A percentile compares a stretch with the other conserved stretches of the same genome.
These are phyloP conservation scores for Hanseniaspora clermontiae DNA, from an alignment of 805 yeast species.

Conservation along the genomic window DNA sequence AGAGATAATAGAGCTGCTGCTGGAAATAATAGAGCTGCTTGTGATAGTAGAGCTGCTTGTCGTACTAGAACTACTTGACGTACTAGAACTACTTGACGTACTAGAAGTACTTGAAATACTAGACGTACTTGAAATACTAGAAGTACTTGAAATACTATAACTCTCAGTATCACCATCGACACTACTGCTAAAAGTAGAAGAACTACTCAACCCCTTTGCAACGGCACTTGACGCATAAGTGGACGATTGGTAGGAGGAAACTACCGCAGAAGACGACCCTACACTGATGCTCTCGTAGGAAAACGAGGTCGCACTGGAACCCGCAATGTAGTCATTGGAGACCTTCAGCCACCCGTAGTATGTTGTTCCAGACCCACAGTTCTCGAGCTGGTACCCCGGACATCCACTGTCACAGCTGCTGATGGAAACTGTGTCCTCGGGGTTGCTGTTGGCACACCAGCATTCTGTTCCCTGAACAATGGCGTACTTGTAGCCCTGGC, in stretches of 20 bases:
- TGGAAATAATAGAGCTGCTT: neutral
- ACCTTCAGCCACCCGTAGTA: constrained; percentile 21
- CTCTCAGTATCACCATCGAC: neutral
- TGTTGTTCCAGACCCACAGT: constrained; percentile 19
- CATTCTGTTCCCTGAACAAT: constrained; percentile 21
- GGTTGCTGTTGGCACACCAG: constrained; percentile 22
- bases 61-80: constrained; percentile 11
- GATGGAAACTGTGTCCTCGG: constrained; percentile 16
- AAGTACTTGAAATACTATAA: constrained; percentile 10
- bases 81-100: constrained; percentile 5
- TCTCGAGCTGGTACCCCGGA: constrained; percentile 23
- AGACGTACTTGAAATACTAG: constrained; percentile 8
- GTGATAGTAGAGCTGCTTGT: neutral
- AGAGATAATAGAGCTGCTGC: no score
- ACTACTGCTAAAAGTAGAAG: constrained; percentile 5
- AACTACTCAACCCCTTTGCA: neutral
- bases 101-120: constrained; percentile 13
- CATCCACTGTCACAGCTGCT: constrained; percentile 19
- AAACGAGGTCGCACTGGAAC: constrained; percentile 1
- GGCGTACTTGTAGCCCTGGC: constrained; percentile 21
- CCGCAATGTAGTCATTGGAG: constrained; percentile 14
- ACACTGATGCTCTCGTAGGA: neutral
- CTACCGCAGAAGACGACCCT: neutral
- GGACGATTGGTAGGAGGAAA: neutral
- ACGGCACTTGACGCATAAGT: neutral